Conservation (phyloP, 2,329 filamentous ascomycete genomes). For the Trichoderma citrinoviride region DNA sequence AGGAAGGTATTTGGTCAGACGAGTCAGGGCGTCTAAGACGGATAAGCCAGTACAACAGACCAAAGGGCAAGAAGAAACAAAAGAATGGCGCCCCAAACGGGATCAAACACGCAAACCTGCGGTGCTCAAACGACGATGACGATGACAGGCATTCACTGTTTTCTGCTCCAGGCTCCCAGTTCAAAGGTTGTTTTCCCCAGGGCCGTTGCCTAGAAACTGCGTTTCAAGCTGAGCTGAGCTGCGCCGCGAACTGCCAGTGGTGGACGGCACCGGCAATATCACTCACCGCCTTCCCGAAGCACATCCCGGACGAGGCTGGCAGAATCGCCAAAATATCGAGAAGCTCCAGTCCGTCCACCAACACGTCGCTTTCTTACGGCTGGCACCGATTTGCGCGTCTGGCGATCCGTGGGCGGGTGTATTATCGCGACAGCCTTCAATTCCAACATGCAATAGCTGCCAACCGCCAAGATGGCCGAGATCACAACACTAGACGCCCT, state of each 20-base stretch:
- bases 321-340: constrained; percentile 30
- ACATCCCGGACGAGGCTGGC: constrained; percentile 30
- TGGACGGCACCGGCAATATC: constrained; percentile 33
- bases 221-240: neutral
- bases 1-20: too few relatives aligned
- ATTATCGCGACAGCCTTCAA: constrained; percentile 25
- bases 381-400: constrained; percentile 29
- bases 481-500: constrained; percentile 72
- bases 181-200: too few relatives aligned
- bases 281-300: constrained; percentile 37
- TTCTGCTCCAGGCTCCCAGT: neutral
- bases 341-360: constrained; percentile 19
- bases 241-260: neutral
- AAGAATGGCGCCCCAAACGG: neutral
- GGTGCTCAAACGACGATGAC: neutral
- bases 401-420: constrained; percentile 17
- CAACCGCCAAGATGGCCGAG: constrained; percentile 63
- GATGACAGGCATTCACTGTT: constrained; percentile 11
- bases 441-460: constrained; percentile 47
- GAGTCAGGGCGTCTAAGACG: too few relatives aligned
- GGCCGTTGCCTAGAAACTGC: constrained; percentile 15
- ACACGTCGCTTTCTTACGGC: constrained; percentile 24
- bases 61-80: neutral
- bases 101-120: neutral
- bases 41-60: neutral